Evolutionary conservation across 208 protist species (phyloP).

Genomic region (Trypanosoma melophagium): DNA sequence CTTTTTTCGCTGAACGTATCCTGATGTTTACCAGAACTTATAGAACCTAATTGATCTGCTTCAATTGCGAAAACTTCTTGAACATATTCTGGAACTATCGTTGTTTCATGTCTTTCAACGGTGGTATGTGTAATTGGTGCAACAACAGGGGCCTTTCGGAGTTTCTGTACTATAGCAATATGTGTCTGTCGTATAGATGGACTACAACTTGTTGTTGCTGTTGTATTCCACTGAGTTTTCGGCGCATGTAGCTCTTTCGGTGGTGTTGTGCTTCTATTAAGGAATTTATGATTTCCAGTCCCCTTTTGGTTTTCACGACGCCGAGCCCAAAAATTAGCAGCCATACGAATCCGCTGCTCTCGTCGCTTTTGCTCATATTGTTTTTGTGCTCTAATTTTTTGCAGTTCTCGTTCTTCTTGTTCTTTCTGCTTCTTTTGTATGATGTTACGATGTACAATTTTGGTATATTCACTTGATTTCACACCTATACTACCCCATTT

Average conservation of each 20-base stretch:
- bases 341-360: slow-evolving; percentile 3
- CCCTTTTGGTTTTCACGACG: background rate
- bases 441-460: slow-evolving; percentile 2
- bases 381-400: background rate
- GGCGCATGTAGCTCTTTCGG: background rate
- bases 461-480: slow-evolving; percentile 20
- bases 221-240: background rate
- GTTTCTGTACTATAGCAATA: background rate
- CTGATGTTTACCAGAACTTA: background rate
- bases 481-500: slow-evolving; percentile 26
- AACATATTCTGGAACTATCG: background rate
- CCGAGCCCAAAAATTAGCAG: slow-evolving; percentile 8
- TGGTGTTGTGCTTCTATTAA: background rate
- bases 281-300: no score
- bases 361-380: background rate
- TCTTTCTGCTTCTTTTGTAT: slow-evolving; percentile 24
- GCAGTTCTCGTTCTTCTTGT: background rate
- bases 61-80: background rate
- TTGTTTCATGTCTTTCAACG: background rate
- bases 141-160: no score
- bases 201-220: background rate
- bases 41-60: background rate
- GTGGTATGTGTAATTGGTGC: background rate
- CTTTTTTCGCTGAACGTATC: background rate
- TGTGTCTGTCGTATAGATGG: background rate